phyloP scores from a whole-genome alignment of 2,329 filamentous ascomycete species.

The Didymella sp. region DNA sequence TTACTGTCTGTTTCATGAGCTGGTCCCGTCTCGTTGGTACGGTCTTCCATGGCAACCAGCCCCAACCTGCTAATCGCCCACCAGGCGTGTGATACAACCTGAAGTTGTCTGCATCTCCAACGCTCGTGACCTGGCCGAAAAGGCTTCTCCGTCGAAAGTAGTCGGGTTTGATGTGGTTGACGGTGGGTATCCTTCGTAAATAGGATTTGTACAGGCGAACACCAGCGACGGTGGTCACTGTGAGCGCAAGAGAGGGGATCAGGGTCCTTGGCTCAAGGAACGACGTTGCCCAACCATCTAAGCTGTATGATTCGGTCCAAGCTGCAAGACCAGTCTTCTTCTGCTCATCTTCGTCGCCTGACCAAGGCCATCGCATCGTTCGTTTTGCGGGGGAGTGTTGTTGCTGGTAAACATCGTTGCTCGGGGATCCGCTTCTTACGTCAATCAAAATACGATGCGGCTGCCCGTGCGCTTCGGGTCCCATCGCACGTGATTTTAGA shows the following conservation, averaged over 20 bases:
- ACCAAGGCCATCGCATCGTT: constrained; percentile 54
- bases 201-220: constrained; percentile 71
- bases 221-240: constrained; percentile 61
- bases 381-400: constrained; percentile 31
- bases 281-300: constrained; percentile 59
- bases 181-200: constrained; percentile 81
- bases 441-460: constrained; percentile 7
- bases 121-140: constrained; percentile 86
- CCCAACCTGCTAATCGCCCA: constrained; percentile 87
- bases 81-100: constrained; percentile 93
- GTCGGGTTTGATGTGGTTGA: constrained; percentile 74
- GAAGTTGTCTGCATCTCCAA: constrained; percentile 97
- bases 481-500: neutral
- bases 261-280: constrained; percentile 63
- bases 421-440: constrained; percentile 15
- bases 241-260: constrained; percentile 62
- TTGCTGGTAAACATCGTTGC: constrained; percentile 21
- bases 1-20: constrained; percentile 78
- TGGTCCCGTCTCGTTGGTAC: constrained; percentile 73
- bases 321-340: constrained; percentile 48
- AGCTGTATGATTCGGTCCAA: constrained; percentile 51
- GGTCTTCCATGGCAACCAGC: constrained; percentile 77
- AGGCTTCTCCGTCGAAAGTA: constrained; percentile 79
- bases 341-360: constrained; percentile 43
- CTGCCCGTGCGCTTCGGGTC: constrained; percentile 10